Conservation (phyloP, 2,329 filamentous ascomycete species). For the Thermothelomyces thermophilus region DNA sequence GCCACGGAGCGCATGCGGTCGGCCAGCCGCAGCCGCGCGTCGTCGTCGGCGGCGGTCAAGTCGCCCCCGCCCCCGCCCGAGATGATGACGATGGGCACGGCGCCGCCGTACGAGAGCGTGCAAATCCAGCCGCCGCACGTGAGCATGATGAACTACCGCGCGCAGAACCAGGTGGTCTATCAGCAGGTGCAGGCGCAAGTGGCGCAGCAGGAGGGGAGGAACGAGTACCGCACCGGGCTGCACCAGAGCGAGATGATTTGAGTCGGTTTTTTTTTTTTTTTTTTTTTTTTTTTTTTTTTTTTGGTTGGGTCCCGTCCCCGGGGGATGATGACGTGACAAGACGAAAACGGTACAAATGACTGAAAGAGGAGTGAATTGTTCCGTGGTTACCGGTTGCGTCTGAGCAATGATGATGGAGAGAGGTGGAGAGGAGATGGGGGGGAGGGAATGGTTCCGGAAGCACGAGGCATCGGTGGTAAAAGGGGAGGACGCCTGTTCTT, state of each 20-base stretch:
- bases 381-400: background rate
- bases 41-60: slow-evolving; percentile 27
- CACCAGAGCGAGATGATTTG: slow-evolving; percentile 51
- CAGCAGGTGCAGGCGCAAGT: slow-evolving; percentile 22
- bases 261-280: slow-evolving; percentile 16
- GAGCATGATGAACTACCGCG: slow-evolving; percentile 26
- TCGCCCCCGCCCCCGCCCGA: background rate
- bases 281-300: background rate
- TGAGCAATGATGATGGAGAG: background rate
- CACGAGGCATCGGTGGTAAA: too few species aligned
- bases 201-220: slow-evolving; percentile 24
- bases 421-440: background rate
- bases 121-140: slow-evolving; percentile 27
- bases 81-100: background rate
- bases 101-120: slow-evolving; percentile 38
- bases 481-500: background rate
- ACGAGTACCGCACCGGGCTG: slow-evolving; percentile 44
- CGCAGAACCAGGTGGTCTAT: slow-evolving; percentile 24
- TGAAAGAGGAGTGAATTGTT: too few species aligned
- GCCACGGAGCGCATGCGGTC: slow-evolving; percentile 56
- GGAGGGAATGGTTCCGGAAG: background rate
- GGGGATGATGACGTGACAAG: background rate
- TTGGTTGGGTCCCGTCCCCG: background rate
- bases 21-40: slow-evolving; percentile 44
- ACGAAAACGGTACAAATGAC: too few species aligned